A percentile compares a stretch with the other conserved stretches of the same genome.
phyloP scores from a whole-genome alignment of 371 early-diverging fungal genomes.

The Mucor velutinosus region DNA sequence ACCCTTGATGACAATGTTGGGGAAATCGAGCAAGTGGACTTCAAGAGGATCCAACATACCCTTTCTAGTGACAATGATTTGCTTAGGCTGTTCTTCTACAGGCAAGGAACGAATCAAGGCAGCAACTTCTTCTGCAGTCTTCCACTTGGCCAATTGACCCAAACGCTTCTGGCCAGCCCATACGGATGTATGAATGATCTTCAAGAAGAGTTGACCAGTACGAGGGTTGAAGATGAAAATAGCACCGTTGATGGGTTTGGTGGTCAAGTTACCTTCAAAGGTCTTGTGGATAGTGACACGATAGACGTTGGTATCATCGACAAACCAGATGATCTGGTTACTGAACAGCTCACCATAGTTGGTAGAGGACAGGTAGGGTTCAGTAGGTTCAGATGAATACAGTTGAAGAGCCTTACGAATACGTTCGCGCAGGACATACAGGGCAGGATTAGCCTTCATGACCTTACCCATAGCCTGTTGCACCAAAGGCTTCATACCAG shows the following conservation, averaged over 20 bases:
- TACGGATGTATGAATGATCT: slow-evolving; percentile 98
- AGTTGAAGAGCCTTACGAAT: slow-evolving; percentile 98
- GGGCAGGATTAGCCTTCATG: slow-evolving; percentile 97
- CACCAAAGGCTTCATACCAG: slow-evolving; percentile 96
- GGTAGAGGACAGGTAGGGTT: slow-evolving; percentile 94
- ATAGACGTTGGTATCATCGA: slow-evolving; percentile 99
- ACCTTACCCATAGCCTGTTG: slow-evolving; percentile 98
- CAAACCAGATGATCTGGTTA: slow-evolving; percentile 98
- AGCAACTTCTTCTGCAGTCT: slow-evolving; percentile 99
- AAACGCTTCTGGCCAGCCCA: slow-evolving; percentile 99
- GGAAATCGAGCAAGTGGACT: slow-evolving; percentile 93
- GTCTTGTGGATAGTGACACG: slow-evolving; percentile 99
- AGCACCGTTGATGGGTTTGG: slow-evolving; percentile 98
- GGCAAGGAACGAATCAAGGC: slow-evolving; percentile 98
- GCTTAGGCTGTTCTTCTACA: slow-evolving; percentile 98
- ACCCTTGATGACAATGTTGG: slow-evolving; percentile 98
- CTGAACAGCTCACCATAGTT: slow-evolving; percentile 98
- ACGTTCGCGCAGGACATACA: slow-evolving; percentile 98
- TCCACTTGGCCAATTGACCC: slow-evolving; percentile 98
- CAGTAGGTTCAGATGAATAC: slow-evolving; percentile 98
- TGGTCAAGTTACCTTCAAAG: slow-evolving; percentile 97
- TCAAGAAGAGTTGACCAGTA: slow-evolving; percentile 98
- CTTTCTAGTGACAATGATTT: slow-evolving; percentile 97
- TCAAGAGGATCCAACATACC: slow-evolving; percentile 99
- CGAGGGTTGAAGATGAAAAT: slow-evolving; percentile 99